Conservation (phyloP, 106 monocot species). For the Acanthochlamys bracteata region DNA sequence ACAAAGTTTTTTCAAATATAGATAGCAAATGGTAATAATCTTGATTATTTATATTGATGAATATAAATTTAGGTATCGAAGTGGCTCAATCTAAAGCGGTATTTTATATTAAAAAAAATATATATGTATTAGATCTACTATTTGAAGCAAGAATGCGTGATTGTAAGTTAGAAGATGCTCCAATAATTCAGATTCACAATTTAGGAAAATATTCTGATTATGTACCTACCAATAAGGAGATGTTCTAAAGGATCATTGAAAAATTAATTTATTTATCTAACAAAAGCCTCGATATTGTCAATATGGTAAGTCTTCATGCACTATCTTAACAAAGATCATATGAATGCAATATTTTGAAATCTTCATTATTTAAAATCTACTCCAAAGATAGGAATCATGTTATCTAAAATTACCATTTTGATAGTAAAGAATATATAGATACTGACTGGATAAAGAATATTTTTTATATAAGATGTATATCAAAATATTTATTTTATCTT, state of each 20-base stretch:
- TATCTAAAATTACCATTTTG: not conserved
- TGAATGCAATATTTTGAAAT: not conserved
- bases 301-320: not conserved
- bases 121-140: slow-evolving; percentile 1
- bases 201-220: not conserved
- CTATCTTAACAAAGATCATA: not conserved
- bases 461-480: too few relatives aligned
- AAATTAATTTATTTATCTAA: not conserved
- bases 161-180: not conserved
- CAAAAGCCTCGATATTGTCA: not conserved
- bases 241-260: not conserved
- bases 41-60: slow-evolving; percentile 19
- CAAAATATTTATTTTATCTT: too few relatives aligned
- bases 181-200: not conserved
- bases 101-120: not conserved
- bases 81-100: not conserved
- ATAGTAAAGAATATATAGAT: not conserved
- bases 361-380: not conserved
- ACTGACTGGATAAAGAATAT: too few relatives aligned
- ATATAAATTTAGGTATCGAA: slow-evolving; percentile 2
- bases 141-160: not conserved
- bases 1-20: slow-evolving; percentile 5
- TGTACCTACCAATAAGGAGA: not conserved
- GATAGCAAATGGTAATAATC: not conserved
- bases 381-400: not conserved